Percentiles rank a stretch among this genome's conserved stretches.
These are phyloP conservation scores for Juglanconis juglandina DNA, from an alignment of 2,329 filamentous ascomycete species.

Conservation along the genomic window DNA sequence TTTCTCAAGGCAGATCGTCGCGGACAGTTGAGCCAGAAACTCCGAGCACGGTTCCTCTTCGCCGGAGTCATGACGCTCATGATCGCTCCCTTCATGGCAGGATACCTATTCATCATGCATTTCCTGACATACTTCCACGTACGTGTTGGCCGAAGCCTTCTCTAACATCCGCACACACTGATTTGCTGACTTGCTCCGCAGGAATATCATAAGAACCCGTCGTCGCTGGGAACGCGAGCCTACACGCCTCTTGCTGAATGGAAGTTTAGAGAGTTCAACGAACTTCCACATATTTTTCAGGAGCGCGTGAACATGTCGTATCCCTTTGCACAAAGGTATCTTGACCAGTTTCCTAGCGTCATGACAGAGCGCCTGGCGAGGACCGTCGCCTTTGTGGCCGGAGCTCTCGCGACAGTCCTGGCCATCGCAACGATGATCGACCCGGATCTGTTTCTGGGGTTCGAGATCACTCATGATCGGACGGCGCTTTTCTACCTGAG, in stretches of 20 bases:
- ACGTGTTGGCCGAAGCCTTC: slow-evolving; percentile 28
- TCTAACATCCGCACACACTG: not conserved
- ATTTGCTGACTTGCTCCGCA: slow-evolving; percentile 30
- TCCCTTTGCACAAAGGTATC: slow-evolving; percentile 85
- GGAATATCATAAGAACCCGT: slow-evolving; percentile 94
- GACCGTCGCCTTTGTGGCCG: slow-evolving; percentile 83
- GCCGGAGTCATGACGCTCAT: slow-evolving; percentile 83
- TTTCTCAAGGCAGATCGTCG: slow-evolving; percentile 84
- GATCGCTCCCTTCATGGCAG: slow-evolving; percentile 81
- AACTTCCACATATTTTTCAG: slow-evolving; percentile 86
- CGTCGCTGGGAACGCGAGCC: slow-evolving; percentile 78
- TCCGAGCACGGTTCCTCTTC: slow-evolving; percentile 75
- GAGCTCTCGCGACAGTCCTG: slow-evolving; percentile 81
- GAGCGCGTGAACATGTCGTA: slow-evolving; percentile 91
- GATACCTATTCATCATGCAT: slow-evolving; percentile 82
- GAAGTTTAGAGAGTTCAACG: slow-evolving; percentile 99
- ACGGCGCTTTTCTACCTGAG: slow-evolving; percentile 90
- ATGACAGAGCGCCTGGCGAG: slow-evolving; percentile 83
- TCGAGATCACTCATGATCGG: slow-evolving; percentile 84
- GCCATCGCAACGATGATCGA: slow-evolving; percentile 82
- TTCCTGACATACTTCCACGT: slow-evolving; percentile 94
- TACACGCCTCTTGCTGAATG: slow-evolving; percentile 94
- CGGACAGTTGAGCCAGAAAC: slow-evolving; percentile 70
- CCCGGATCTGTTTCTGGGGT: slow-evolving; percentile 83
- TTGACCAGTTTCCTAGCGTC: slow-evolving; percentile 94